Percentiles rank a stretch among this genome's conserved stretches.
Evolutionary conservation across 345 rosid species (phyloP).

Genomic region (Abelmoschus esculentus): DNA sequence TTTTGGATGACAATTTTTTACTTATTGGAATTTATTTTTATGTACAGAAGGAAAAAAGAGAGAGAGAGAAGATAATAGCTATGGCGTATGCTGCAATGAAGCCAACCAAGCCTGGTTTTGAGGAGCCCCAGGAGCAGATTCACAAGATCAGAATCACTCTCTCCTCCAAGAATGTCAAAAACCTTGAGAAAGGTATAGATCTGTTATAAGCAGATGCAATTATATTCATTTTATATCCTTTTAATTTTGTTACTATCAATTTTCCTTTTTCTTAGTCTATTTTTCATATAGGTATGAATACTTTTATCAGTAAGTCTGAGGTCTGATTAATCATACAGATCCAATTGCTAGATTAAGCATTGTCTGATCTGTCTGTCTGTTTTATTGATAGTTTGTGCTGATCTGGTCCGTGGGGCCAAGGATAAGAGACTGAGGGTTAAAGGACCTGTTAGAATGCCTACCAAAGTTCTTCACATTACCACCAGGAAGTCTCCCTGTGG

Average conservation of each 20-base stretch:
- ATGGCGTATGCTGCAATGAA: conserved; percentile 47
- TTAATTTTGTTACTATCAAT: not conserved
- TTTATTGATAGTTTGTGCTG: conserved; percentile 36
- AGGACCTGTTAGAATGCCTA: conserved; percentile 60
- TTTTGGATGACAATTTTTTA: not conserved
- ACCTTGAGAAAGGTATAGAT: conserved; percentile 55
- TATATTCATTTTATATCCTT: not conserved
- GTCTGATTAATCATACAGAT: not conserved
- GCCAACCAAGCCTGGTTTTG: conserved; percentile 49
- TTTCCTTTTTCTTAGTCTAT: not conserved
- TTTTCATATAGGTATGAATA: not conserved
- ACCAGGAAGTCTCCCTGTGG: conserved; percentile 61
- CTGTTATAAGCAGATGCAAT: not conserved
- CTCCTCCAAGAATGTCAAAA: conserved; percentile 65
- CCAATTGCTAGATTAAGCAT: not conserved
- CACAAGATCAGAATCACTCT: conserved; percentile 77
- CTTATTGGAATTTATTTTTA: not conserved
- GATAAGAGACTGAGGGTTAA: conserved; percentile 48
- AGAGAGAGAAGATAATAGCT: not conserved
- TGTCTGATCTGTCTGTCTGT: not conserved
- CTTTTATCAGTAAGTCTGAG: no score
- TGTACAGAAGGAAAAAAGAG: not conserved
- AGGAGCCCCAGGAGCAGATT: conserved; percentile 53
- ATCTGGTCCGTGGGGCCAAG: conserved; percentile 54
- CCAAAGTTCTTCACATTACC: conserved; percentile 48